Conservation (phyloP, 805 yeast genomes). For the Kregervanrija delftensis region DNA sequence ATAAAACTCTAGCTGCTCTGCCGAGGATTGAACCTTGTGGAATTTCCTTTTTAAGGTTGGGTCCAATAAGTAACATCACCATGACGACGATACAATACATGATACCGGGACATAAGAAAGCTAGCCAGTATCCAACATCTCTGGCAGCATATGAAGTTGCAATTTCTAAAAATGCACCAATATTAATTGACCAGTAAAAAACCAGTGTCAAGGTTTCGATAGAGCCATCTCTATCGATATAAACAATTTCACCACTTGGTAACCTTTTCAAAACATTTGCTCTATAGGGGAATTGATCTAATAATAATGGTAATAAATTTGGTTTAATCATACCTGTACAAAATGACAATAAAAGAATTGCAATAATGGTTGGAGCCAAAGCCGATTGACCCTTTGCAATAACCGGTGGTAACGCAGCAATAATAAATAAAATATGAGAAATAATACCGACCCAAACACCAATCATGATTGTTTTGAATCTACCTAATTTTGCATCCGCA, state of each 20-base stretch:
- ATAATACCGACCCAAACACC: conserved; percentile 42
- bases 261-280: conserved; percentile 52
- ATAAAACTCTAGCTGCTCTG: conserved; percentile 34
- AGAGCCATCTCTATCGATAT: conserved; percentile 40
- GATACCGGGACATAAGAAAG: conserved; percentile 48
- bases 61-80: conserved; percentile 32
- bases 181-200: conserved; percentile 50
- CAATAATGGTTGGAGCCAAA: conserved; percentile 36
- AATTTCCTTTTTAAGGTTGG: conserved; percentile 27
- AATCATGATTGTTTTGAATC: conserved; percentile 40
- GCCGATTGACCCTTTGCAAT: conserved; percentile 31
- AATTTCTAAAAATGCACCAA: conserved; percentile 47
- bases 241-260: conserved; percentile 60
- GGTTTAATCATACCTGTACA: conserved; percentile 54
- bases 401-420: conserved; percentile 42
- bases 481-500: conserved; percentile 43
- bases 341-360: conserved; percentile 31
- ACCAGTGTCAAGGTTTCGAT: conserved; percentile 34
- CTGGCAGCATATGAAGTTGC: conserved; percentile 47
- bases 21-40: conserved; percentile 43
- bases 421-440: conserved; percentile 40
- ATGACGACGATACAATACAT: conserved; percentile 47
- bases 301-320: conserved; percentile 40
- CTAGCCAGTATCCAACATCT: conserved; percentile 48
- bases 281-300: conserved; percentile 59